Percentiles rank a stretch among this genome's conserved stretches.
Evolutionary conservation across 192 early-diverging fungal species (phyloP).

Genomic region (Entomortierella lignicola): DNA sequence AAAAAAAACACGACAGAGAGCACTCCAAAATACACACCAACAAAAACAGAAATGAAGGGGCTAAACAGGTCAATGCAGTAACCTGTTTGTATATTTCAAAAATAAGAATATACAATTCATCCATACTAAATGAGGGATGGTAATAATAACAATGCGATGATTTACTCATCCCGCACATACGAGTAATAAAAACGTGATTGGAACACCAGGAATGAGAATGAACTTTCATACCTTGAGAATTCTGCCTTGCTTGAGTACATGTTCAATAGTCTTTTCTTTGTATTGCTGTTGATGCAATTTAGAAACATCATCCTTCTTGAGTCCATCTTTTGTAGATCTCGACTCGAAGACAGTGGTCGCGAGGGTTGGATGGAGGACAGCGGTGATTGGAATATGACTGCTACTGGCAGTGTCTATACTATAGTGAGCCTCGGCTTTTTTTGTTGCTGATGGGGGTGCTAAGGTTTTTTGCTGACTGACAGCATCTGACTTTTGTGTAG

Average conservation of each 20-base stretch:
- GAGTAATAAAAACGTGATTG: too few species aligned
- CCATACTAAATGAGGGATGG: too few species aligned
- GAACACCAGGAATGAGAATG: background rate
- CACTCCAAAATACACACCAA: background rate
- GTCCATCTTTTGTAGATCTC: background rate
- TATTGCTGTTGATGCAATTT: background rate
- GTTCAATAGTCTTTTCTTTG: constrained; percentile 35
- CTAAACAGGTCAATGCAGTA: background rate
- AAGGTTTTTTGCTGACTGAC: background rate
- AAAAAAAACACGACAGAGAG: constrained; percentile 1
- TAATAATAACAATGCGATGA: too few species aligned
- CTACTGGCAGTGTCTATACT: background rate
- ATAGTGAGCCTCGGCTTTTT: background rate
- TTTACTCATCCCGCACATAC: too few species aligned
- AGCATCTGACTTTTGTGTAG: background rate
- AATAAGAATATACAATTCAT: too few species aligned
- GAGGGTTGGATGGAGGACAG: background rate
- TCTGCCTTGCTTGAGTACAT: constrained; percentile 29
- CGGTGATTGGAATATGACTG: constrained; percentile 6
- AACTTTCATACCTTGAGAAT: constrained; percentile 29
- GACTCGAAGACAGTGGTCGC: background rate
- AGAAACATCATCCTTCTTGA: background rate
- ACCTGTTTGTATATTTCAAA: too few species aligned
- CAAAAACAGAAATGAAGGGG: background rate
- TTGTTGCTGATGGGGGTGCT: background rate